Evolutionary conservation across 257 asterid species (phyloP).

Genomic region (Solanum microdontum): DNA sequence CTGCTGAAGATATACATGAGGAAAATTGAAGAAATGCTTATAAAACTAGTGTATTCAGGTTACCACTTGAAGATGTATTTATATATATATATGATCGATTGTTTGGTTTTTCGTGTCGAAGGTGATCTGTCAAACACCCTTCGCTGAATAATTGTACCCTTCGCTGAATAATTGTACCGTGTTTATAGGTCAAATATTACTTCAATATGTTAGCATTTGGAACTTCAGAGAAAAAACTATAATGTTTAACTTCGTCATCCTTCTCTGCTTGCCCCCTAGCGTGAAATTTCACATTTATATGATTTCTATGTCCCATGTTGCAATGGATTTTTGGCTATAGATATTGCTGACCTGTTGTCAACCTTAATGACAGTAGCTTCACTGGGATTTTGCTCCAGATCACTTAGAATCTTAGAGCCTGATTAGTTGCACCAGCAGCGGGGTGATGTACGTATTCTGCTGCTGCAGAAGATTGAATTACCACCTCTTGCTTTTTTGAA

Average conservation of each 20-base stretch:
- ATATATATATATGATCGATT: neutral
- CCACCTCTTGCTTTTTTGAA: neutral
- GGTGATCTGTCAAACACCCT: neutral
- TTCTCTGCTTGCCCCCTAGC: neutral
- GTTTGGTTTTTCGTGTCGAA: neutral
- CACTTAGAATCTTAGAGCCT: neutral
- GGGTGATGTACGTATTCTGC: neutral
- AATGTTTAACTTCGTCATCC: neutral
- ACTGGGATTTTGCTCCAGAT: neutral
- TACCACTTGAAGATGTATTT: neutral
- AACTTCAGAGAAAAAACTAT: neutral
- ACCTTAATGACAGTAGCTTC: no score
- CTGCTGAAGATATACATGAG: neutral
- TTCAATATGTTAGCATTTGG: neutral
- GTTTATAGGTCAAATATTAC: neutral
- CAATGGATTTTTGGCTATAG: no score
- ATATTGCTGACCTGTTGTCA: no score
- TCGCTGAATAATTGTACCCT: neutral
- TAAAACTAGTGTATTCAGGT: neutral
- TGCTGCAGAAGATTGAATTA: neutral
- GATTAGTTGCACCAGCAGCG: no score
- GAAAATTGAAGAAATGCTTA: neutral
- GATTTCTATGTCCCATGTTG: no score
- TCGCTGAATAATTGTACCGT: neutral
- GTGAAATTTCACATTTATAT: no score